These are phyloP conservation scores for Coelastrella sp. DNA, from an alignment of 139 green algal species.

Conservation along the genomic window DNA sequence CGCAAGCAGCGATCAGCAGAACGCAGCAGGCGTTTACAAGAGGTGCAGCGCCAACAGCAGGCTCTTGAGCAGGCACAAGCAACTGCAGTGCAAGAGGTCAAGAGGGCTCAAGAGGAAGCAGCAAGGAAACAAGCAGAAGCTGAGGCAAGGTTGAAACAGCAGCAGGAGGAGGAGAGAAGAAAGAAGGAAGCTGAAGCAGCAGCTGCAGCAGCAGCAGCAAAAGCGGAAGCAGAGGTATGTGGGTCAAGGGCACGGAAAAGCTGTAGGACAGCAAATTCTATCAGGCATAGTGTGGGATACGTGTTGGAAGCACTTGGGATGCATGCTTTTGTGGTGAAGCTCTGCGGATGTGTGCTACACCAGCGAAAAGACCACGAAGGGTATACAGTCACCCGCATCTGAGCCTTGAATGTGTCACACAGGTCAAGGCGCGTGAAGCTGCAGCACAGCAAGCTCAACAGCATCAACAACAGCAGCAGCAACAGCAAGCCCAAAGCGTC, in stretches of 20 bases:
- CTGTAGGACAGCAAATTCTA: background rate
- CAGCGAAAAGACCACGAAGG: too few species aligned
- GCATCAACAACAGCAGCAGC: slow-evolving; percentile 31
- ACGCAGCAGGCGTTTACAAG: slow-evolving; percentile 3
- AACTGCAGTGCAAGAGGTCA: slow-evolving; percentile 30
- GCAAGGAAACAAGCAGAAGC: too few species aligned
- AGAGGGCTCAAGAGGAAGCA: slow-evolving; percentile 17
- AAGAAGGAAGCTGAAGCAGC: slow-evolving; percentile 10
- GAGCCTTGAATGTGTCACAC: background rate
- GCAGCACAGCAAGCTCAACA: background rate
- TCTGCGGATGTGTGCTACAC: too few species aligned
- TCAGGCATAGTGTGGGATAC: background rate
- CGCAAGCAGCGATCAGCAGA: slow-evolving; percentile 8
- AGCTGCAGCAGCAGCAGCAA: slow-evolving; percentile 28
- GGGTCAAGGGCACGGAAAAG: background rate
- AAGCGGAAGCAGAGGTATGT: slow-evolving; percentile 26
- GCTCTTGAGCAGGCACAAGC: slow-evolving; percentile 25
- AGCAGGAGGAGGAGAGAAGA: slow-evolving; percentile 6
- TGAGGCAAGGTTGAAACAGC: too few species aligned
- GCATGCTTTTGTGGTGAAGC: too few species aligned
- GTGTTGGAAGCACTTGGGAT: too few species aligned
- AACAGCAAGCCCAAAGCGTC: background rate
- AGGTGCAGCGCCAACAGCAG: slow-evolving; percentile 40
- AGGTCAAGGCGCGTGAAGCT: slow-evolving; percentile 15
- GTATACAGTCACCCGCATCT: background rate